A percentile compares a stretch with the other conserved stretches of the same genome.
Conservation (phyloP, 116 monocot species). For the Dioscorea cayenensis region DNA sequence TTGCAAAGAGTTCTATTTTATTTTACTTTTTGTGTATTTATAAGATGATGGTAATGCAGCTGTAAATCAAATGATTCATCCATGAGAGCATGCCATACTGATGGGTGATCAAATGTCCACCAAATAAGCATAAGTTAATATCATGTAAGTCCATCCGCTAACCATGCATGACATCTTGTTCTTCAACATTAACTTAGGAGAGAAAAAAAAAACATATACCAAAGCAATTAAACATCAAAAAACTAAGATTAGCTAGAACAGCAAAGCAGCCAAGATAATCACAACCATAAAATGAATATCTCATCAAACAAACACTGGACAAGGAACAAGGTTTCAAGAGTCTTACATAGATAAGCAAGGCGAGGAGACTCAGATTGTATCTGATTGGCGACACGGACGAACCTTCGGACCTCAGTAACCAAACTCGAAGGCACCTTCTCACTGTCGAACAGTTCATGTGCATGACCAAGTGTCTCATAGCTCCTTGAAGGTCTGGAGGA, state of each 20-base stretch:
- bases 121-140: too few relatives aligned
- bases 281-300: neutral
- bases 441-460: constrained; percentile 62
- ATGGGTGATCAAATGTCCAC: too few relatives aligned
- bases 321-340: too few relatives aligned
- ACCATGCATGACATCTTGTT: too few relatives aligned
- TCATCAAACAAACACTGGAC: neutral
- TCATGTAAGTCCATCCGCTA: too few relatives aligned
- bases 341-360: constrained; percentile 75
- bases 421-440: constrained; percentile 71
- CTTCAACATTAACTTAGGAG: too few relatives aligned
- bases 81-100: too few relatives aligned
- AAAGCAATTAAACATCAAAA: neutral
- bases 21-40: too few relatives aligned
- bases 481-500: neutral
- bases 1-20: too few relatives aligned
- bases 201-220: too few relatives aligned
- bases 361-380: constrained; percentile 69
- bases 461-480: neutral
- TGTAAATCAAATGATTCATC: too few relatives aligned
- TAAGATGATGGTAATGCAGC: too few relatives aligned
- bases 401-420: constrained; percentile 47
- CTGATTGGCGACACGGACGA: constrained; percentile 89
- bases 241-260: neutral
- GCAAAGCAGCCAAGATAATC: neutral